Base-by-base conservation (phyloP, 1,284 basidiomycete genomes). In the Rhizopogon hawkerae region DNA sequence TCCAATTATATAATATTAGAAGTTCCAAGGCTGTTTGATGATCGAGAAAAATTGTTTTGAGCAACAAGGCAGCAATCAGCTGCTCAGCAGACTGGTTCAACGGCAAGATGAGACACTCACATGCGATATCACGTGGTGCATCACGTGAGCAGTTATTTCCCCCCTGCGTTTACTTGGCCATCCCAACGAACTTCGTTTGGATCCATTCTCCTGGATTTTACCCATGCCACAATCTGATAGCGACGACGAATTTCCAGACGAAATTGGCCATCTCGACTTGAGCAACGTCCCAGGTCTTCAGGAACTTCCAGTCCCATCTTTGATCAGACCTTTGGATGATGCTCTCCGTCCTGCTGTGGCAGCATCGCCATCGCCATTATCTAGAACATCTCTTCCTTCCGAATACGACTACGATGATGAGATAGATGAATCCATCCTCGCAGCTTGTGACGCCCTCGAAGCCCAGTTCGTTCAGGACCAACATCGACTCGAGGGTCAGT, bases 221-320 rank as follows among this genome's bases (percentile, higher is more conserved):
- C 18, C 21, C 31, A 48, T 48, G 47, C 33, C 46, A 36, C 29
- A 49, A 35, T 23, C 48, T 2, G 51, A 56, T 24, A 65, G 60
- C 1, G 62, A 67, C 6, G 70, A 74, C 48, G 62, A 62, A 16
- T 69, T 67, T 45, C 68, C 68, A 1, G 76, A 76, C 50, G 72
- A 75, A 16, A 71, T 76, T 44, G 69, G 68, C 24, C 67, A 56
- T 2, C 29, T 68, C 14, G 60, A 67, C 54, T 62, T 68, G 36
- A 62, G 62, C 26, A 51, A 42, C 11, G 47, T 66, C n/a, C 63
- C 71, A 1, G 66, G 60, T 41, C 56, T 75, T 24, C 62, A 66
- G 47, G 65, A 62, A 26, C 31, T 44, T 56, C 72, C 42, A 63
- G 74, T 48, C 6, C 16, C 48, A 8, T 9, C 38, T 38, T 38